These are phyloP conservation scores for Cornus florida DNA, from an alignment of 148 eudicot species.

Conservation along the genomic window DNA sequence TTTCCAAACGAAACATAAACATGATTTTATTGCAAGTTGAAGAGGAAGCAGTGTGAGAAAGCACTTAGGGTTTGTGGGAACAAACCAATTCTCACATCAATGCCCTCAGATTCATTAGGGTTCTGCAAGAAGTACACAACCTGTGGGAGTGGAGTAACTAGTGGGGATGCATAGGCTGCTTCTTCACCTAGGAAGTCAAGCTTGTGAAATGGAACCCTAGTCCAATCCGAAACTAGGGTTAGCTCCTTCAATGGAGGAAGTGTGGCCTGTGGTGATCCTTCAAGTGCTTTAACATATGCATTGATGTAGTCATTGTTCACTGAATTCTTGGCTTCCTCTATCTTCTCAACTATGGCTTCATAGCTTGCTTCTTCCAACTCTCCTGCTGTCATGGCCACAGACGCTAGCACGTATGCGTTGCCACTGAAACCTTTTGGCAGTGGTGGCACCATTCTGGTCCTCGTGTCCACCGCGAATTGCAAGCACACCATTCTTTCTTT, in stretches of 20 bases:
- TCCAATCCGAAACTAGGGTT: constrained; percentile 8
- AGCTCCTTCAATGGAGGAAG: constrained; percentile 18
- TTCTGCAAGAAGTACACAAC: constrained; percentile 6
- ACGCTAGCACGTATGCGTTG: constrained; percentile 3
- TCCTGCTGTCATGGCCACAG: not conserved
- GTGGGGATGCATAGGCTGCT: constrained; percentile 11
- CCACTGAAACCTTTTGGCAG: constrained; percentile 8
- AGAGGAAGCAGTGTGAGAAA: constrained; percentile 7
- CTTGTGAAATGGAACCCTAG: constrained; percentile 9
- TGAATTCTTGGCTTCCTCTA: constrained; percentile 1
- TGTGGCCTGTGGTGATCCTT: not conserved
- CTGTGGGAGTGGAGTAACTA: constrained; percentile 10
- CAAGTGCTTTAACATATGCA: constrained; percentile 4
- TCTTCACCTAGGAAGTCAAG: constrained; percentile 7
- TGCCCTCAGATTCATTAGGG: not conserved
- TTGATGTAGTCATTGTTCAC: not conserved
- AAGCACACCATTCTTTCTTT: constrained; percentile 7
- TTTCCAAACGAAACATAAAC: too few relatives aligned
- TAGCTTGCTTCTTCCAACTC: constrained; percentile 8
- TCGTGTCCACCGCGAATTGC: constrained; percentile 12
- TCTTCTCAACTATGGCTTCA: constrained; percentile 3
- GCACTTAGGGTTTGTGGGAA: not conserved
- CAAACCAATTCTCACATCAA: constrained; percentile 10
- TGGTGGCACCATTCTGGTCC: constrained; percentile 6
- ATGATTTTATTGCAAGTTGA: not conserved